Base-by-base conservation (phyloP, 2,329 filamentous ascomycete genomes). In the Thyridium curvatum region DNA sequence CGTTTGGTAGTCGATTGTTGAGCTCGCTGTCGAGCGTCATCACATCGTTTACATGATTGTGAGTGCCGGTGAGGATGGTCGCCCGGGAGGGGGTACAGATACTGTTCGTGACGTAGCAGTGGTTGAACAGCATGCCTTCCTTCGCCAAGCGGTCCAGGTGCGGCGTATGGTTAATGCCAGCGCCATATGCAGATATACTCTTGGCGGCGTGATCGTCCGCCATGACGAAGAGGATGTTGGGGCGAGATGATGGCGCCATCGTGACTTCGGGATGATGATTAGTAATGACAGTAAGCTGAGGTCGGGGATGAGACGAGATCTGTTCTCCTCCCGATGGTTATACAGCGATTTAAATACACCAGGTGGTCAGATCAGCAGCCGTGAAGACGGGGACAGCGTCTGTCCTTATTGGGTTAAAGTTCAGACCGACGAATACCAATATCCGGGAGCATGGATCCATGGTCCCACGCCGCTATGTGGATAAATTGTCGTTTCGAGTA, bases 131-230 rank as follows among this genome's bases (percentile, higher is more conserved):
- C 64, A 73, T 69, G 13, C 70, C 70, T 41, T 73, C 69, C 1
- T 49, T 54, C 1, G 69, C 71, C 4, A 74, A 46, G 0, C 70
- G 61, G 46, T 74, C 70, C 15, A 75, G 55, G 44, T 74, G 67
- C 6, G 71, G 70, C 2, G 71, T 74, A 36, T 61, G 40, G 48
- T 74, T 74, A 48, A 75, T 72, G 4, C 64, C 66, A 2, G 68
- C 66, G 3, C 69, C 69, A 31, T 74, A 74, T 41, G 57, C 59
- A 14, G 56, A 61, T 34, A 72, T 72, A 13, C 68, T 56, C 46
- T 74, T 73, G 32, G 65, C 54, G 8, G 71, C 71, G 56, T 74
- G 70, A 52, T 74, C 71, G 51, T 74, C 70, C 1, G 69, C 71
- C 66, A 74, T 71, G 51, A 74, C 71, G 54, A 74, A 74, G 39